A percentile compares a stretch with the other conserved stretches of the same genome.
These are phyloP conservation scores for Fulvia fulva DNA, from an alignment of 2,329 filamentous ascomycete species.

Conservation along the genomic window DNA sequence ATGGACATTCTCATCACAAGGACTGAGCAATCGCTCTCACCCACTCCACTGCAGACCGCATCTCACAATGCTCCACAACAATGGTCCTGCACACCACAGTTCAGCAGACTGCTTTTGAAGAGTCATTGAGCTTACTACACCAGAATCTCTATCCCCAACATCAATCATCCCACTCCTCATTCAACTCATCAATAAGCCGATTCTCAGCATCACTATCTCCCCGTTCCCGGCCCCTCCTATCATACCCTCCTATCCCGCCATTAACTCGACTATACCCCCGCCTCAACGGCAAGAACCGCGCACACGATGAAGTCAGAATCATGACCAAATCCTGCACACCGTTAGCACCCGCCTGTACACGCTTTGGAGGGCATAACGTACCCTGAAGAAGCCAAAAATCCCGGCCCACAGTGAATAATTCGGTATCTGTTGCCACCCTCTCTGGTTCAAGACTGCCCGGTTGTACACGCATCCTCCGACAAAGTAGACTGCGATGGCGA, in stretches of 20 bases:
- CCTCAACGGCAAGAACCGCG: slow-evolving; percentile 60
- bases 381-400: slow-evolving; percentile 77
- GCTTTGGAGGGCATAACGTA: slow-evolving; percentile 38
- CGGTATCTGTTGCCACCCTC: slow-evolving; percentile 91
- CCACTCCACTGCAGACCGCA: neutral
- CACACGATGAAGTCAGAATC: slow-evolving; percentile 66
- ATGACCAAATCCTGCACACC: slow-evolving; percentile 54
- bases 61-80: neutral
- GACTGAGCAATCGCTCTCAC: neutral
- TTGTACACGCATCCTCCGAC: slow-evolving; percentile 94
- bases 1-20: neutral
- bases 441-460: slow-evolving; percentile 85
- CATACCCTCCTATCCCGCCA: slow-evolving; percentile 49
- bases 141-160: neutral
- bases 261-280: slow-evolving; percentile 65
- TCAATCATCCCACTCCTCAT: slow-evolving; percentile 91
- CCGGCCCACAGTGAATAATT: slow-evolving; percentile 93
- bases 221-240: slow-evolving; percentile 40
- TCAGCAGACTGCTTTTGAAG: neutral
- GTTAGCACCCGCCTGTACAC: neutral
- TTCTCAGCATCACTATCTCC: slow-evolving; percentile 75
- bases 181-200: slow-evolving; percentile 86
- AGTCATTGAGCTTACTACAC: neutral
- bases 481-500: slow-evolving; percentile 81
- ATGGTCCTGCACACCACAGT: neutral